Evolutionary conservation across 495 filamentous ascomycete genomes (phyloP), one percentile per base, ranked within the genome.

Genomic region (Hypomontagnella monticulosa): DNA sequence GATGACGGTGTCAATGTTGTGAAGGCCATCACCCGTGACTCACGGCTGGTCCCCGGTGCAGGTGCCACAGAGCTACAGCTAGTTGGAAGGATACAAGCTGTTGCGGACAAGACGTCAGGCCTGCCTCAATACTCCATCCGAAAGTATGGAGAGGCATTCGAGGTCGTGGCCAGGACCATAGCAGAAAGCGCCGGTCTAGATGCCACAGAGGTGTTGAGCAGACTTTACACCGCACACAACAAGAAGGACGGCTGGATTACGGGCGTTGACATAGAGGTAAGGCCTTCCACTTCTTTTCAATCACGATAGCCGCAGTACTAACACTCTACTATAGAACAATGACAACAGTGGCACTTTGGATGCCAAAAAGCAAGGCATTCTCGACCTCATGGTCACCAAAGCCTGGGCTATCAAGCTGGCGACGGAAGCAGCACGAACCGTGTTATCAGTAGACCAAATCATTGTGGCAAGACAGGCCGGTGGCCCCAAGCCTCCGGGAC

Each of bases 1-100:
- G 96, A 99, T 69, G 96, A 99, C 71, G 96, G 96, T 61, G 96
- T 99, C 70, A 99, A 97, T 73, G 96, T 96, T 47, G 91, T 99
- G 71, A 99, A 99, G 80, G 95, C 96, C 59, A 93, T 98, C 79
- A 97, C 95, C 61, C 90, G 91, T 74, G 96, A 98, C 73, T 80
- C 93, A 32, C 85, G 91, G 51, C 84, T 99, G 15, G 93, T 98
- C 0, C 94, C 96, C 49, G 96, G 96, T 48, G 96, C 96, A 40
- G 96, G 96, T 53, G 96, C 96, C 20, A 92, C 95, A 50, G 96
- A 99, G 77, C 89, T 97, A 79, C 92, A 97, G 79, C 85, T 99
- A 46, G 88, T 97, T 16, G 93, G 96, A 81, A 88, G 93, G 66
- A 91, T 99, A 78, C 88, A 89, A 66, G 89, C 88, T 41, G 88